These are phyloP conservation scores for Ambrosia trifida DNA, from an alignment of 129 eudicot species.

Conservation along the genomic window DNA sequence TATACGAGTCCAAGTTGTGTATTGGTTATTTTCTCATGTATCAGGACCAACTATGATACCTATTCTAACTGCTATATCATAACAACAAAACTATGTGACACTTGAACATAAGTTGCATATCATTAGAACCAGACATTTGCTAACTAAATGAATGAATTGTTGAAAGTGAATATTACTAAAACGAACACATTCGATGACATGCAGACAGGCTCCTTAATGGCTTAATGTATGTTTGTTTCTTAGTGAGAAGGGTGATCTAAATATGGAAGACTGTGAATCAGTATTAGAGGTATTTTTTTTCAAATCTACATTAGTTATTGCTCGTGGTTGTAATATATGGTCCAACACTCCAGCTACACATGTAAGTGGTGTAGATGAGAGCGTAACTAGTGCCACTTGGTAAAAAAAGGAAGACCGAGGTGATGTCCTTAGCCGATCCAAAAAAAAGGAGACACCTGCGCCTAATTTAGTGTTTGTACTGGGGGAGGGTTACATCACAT, in stretches of 20 bases:
- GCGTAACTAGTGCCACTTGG: too few species aligned
- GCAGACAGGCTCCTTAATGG: too few species aligned
- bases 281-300: too few species aligned
- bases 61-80: too few species aligned
- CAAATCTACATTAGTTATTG: too few species aligned
- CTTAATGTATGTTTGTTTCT: background rate
- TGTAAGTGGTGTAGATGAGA: too few species aligned
- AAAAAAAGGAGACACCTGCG: background rate
- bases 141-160: background rate
- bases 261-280: too few species aligned
- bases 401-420: too few species aligned
- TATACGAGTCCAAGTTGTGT: background rate
- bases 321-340: too few species aligned
- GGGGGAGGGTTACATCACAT: background rate
- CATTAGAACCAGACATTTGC: background rate
- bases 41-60: too few species aligned
- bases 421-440: too few species aligned
- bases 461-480: background rate
- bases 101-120: background rate
- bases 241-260: background rate
- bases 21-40: background rate
- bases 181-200: background rate
- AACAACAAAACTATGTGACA: background rate
- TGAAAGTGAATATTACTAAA: background rate
- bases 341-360: too few species aligned